Percentiles rank a stretch among this genome's conserved stretches.
Conservation (phyloP, 805 yeast genomes). For the Jamesozyma jinghongensis region DNA sequence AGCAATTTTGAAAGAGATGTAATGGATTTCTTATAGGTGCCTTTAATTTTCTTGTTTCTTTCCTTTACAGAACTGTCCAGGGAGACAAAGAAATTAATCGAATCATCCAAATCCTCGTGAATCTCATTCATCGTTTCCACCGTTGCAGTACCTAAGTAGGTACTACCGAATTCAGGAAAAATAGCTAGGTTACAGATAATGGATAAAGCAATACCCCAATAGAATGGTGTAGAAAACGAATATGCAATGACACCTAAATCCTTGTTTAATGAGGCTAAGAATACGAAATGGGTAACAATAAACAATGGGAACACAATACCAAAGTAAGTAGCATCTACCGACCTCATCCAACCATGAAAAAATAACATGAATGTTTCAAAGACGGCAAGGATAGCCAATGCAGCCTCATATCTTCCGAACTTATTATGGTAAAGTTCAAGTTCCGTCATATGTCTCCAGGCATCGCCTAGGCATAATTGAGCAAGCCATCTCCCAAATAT, state of each 20-base stretch:
- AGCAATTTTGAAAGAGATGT: conserved; percentile 28
- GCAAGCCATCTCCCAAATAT: conserved; percentile 36
- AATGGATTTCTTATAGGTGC: conserved; percentile 17
- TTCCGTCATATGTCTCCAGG: conserved; percentile 26
- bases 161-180: conserved; percentile 46
- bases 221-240: conserved; percentile 36
- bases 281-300: conserved; percentile 42
- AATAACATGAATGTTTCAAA: conserved; percentile 40
- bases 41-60: conserved; percentile 4
- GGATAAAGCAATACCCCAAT: conserved; percentile 38
- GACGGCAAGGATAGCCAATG: conserved; percentile 37
- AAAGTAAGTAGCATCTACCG: conserved; percentile 38
- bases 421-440: conserved; percentile 22
- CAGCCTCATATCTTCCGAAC: conserved; percentile 31
- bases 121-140: conserved; percentile 34
- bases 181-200: conserved; percentile 35
- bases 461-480: conserved; percentile 29
- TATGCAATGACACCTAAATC: conserved; percentile 29
- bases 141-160: conserved; percentile 38
- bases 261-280: conserved; percentile 30
- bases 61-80: conserved; percentile 7
- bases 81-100: conserved; percentile 34
- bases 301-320: conserved; percentile 41
- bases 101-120: conserved; percentile 32
- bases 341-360: conserved; percentile 42